Conservation (phyloP, 306 rosid species). For the Cucurbita ficifolia region DNA sequence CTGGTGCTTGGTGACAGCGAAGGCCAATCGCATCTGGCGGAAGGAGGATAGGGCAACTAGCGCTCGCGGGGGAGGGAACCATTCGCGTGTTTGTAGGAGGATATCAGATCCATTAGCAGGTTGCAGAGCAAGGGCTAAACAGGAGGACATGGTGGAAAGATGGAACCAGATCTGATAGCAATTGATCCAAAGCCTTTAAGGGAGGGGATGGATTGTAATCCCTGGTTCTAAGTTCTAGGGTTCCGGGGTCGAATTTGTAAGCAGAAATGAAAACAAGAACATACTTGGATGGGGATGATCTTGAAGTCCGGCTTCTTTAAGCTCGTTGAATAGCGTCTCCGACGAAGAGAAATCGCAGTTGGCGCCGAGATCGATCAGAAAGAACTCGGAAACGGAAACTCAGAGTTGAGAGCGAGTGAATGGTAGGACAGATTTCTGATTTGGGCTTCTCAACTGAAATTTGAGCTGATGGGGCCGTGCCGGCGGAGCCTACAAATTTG, state of each 20-base stretch:
- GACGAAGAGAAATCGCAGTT: not conserved
- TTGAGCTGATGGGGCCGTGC: not conserved
- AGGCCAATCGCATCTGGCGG: slow-evolving; percentile 67
- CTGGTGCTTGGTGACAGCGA: slow-evolving; percentile 29
- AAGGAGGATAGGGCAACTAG: slow-evolving; percentile 78
- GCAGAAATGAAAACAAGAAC: not conserved
- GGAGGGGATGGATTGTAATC: not conserved
- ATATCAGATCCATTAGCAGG: slow-evolving; percentile 78
- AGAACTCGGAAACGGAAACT: not conserved
- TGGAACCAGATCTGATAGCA: slow-evolving; percentile 3
- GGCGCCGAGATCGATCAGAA: not conserved
- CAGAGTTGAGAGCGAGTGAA: not conserved
- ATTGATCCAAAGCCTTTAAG: not conserved
- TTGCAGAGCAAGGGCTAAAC: slow-evolving; percentile 78
- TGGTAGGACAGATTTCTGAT: not conserved
- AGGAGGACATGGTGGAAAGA: slow-evolving; percentile 45
- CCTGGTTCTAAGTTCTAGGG: not conserved
- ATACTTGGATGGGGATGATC: not conserved
- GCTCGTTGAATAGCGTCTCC: not conserved
- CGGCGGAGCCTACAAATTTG: not conserved
- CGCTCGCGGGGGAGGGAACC: slow-evolving; percentile 90
- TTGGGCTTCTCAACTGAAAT: not conserved
- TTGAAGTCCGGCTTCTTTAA: not conserved
- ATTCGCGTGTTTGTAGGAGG: slow-evolving; percentile 84
- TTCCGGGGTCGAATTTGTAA: not conserved